Evolutionary conservation across 441 rosid species (phyloP), one percentile per base, ranked within the genome.

Genomic region (Pelargonium fulgidum): DNA sequence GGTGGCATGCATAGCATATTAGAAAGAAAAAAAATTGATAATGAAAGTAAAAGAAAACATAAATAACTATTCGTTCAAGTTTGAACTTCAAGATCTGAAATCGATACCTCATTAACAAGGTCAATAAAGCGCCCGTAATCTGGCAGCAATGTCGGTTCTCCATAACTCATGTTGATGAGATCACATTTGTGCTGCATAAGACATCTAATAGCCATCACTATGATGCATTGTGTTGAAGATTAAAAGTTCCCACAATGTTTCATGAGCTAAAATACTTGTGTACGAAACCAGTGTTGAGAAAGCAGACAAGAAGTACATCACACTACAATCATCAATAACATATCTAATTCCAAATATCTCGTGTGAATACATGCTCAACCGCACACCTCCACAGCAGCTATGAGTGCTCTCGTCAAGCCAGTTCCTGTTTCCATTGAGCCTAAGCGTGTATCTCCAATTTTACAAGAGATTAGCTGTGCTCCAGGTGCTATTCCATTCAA

Each of bases 341-440:
- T 13, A 72, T 17, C 19, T 17, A 41, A 54, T 3, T 33, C 33
- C 56, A 62, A 52, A 50, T 33, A 62, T 64, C 56, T 10, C 29
- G 65, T 13, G 41, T 7, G 29, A 62, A 69, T 10, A 48, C 41
- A 70, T 42, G 67, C 68, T 73, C 59, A 39, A 67, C 54, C 7
- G 66, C 82, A 65, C 70, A 92, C 99, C 96, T 94, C 98, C 66
- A 94, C 92, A 69, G 90, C 93, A 73, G 97, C 94, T 80, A 92
- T 92, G 67, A 94, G 64, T 68, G 99, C 97, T 75, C 97, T 84
- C n/a, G 86, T 84, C 84, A 94, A 89, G 72, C 98, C 98, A 75
- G 98, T 92, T 78, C 97, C 98, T 16, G 99, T 94, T 84, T 90
- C 98, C 97, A 92, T 92, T 67, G 97, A 94, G 67, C 90, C 99